phyloP scores from a whole-genome alignment of 2,329 filamentous ascomycete genomes.

The Phialophora expanda region DNA sequence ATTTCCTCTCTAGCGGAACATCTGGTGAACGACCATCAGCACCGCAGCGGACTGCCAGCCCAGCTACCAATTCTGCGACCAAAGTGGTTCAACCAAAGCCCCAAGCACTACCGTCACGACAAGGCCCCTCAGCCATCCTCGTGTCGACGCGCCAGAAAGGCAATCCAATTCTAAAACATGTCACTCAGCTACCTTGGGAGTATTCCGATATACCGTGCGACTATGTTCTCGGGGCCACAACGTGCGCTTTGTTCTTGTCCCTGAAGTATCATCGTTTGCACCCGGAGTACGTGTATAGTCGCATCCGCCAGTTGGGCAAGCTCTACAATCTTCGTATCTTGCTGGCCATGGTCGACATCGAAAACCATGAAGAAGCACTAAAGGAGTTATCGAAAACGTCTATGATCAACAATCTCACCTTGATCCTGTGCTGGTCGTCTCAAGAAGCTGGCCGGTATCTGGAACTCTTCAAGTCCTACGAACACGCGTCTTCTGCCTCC shows the following conservation, averaged over 20 bases:
- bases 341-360: constrained; percentile 90
- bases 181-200: constrained; percentile 88
- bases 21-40: constrained; percentile 53
- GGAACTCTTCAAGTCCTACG: constrained; percentile 92
- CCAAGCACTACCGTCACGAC: constrained; percentile 73
- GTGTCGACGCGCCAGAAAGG: constrained; percentile 93
- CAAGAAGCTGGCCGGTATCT: constrained; percentile 92
- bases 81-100: constrained; percentile 84
- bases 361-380: constrained; percentile 87
- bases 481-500: constrained; percentile 79
- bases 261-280: constrained; percentile 97
- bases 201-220: constrained; percentile 96
- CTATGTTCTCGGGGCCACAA: constrained; percentile 84
- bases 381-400: constrained; percentile 92
- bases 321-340: constrained; percentile 87
- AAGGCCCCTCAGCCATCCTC: constrained; percentile 76
- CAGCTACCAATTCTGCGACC: constrained; percentile 33
- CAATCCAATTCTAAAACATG: constrained; percentile 84
- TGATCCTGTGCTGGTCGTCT: constrained; percentile 92
- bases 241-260: constrained; percentile 89
- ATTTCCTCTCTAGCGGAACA: constrained; percentile 46
- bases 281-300: constrained; percentile 95
- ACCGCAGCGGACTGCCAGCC: constrained; percentile 40
- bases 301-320: constrained; percentile 81
- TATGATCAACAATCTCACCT: constrained; percentile 86